These are phyloP conservation scores for Lepidium campestre DNA, from an alignment of 441 rosid genomes.

Conservation along the genomic window DNA sequence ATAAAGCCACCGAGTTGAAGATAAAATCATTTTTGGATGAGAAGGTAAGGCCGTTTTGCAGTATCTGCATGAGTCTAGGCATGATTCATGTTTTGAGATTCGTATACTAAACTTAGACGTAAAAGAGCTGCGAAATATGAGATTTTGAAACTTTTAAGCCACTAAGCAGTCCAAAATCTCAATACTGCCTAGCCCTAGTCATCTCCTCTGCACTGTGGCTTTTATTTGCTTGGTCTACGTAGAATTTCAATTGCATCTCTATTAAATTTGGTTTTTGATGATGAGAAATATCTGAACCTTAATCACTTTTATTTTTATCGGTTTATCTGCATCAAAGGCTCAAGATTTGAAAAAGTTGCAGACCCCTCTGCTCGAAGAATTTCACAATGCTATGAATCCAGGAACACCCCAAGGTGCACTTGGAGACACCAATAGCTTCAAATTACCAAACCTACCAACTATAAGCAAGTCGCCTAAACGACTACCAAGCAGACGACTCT, in stretches of 20 bases:
- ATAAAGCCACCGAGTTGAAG: conserved; percentile 60
- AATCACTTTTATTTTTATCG: background rate
- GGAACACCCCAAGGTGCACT: conserved; percentile 30
- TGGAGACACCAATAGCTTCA: conserved; percentile 35
- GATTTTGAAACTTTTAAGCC: background rate
- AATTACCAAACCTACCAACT: conserved; percentile 41
- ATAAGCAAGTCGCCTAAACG: conserved; percentile 77
- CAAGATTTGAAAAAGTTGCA: conserved; percentile 56
- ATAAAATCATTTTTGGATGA: conserved; percentile 67
- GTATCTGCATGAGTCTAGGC: background rate
- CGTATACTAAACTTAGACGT: background rate
- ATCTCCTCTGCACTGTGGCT: background rate
- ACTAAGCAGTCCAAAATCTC: background rate
- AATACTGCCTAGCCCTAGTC: background rate
- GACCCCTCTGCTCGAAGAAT: conserved; percentile 64
- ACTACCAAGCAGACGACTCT: conserved; percentile 76
- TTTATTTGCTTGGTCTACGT: background rate
- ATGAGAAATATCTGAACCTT: background rate
- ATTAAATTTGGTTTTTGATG: background rate
- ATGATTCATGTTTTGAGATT: background rate
- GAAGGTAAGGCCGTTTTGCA: conserved; percentile 42
- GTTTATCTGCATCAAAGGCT: conserved; percentile 40
- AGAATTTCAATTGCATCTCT: background rate
- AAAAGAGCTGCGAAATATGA: background rate
- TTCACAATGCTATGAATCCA: conserved; percentile 54